phyloP scores from a whole-genome alignment of 2,329 filamentous ascomycete species.

The Fusarium irregulare region DNA sequence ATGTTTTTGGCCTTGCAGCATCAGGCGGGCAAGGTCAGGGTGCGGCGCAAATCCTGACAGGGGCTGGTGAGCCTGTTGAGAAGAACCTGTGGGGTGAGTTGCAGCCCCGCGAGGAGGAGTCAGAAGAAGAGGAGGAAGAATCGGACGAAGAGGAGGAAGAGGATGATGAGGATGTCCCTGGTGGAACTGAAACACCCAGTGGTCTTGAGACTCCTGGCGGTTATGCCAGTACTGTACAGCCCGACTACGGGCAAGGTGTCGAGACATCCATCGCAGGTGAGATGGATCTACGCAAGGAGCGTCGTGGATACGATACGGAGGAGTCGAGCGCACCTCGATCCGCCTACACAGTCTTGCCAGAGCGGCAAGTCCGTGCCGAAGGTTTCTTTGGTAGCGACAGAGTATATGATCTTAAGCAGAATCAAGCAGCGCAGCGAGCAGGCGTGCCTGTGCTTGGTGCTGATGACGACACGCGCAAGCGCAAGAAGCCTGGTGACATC shows the following conservation, averaged over 20 bases:
- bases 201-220: constrained; percentile 86
- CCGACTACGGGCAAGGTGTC: constrained; percentile 77
- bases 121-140: constrained; percentile 79
- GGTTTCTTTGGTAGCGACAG: constrained; percentile 98
- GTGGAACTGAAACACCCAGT: constrained; percentile 77
- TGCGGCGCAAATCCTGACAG: constrained; percentile 51
- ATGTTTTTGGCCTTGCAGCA: constrained; percentile 84
- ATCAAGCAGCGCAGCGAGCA: constrained; percentile 58
- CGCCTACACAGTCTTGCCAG: constrained; percentile 90
- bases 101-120: constrained; percentile 80
- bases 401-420: constrained; percentile 82
- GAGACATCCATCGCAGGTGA: constrained; percentile 84
- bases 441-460: constrained; percentile 80
- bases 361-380: constrained; percentile 84
- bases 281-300: constrained; percentile 87
- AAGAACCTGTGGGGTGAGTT: constrained; percentile 92
- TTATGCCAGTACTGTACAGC: constrained; percentile 81
- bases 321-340: constrained; percentile 78
- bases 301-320: constrained; percentile 88
- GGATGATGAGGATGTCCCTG: constrained; percentile 69
- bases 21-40: constrained; percentile 53
- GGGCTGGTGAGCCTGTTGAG: constrained; percentile 81
- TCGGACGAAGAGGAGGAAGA: constrained; percentile 76
- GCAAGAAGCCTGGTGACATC: constrained; percentile 96
- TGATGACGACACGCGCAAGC: constrained; percentile 81